Evolutionary conservation across 176 grass and related monocot genomes (phyloP).

Genomic region (Otatea glauca): DNA sequence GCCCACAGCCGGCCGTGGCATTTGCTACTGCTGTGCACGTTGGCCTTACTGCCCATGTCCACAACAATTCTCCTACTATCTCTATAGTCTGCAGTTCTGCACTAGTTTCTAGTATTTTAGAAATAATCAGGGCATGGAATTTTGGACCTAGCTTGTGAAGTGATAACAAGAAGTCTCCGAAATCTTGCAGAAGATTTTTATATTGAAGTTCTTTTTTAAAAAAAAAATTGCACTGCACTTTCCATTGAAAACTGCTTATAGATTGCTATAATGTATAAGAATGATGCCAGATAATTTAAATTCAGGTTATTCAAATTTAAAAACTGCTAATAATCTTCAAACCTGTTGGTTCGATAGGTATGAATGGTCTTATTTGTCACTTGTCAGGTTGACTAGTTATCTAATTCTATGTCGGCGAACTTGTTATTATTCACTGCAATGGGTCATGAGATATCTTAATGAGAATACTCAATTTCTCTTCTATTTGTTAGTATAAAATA

Average conservation of each 20-base stretch:
- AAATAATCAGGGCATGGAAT: neutral
- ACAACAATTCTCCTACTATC: neutral
- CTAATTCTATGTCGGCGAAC: neutral
- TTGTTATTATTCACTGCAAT: conserved; percentile 16
- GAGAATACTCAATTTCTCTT: conserved; percentile 31
- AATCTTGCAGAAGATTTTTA: neutral
- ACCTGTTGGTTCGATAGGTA: neutral
- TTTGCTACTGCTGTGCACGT: too few species aligned
- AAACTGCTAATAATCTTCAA: conserved; percentile 14
- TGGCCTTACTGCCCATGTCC: too few species aligned
- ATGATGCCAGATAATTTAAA: neutral
- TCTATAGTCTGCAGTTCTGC: neutral
- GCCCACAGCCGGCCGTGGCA: too few species aligned
- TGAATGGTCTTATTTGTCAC: conserved; percentile 8
- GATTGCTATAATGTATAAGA: neutral
- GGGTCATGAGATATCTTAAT: neutral
- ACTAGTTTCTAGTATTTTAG: neutral
- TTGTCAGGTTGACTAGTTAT: conserved; percentile 13
- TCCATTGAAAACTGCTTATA: neutral
- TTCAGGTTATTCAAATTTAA: conserved; percentile 20
- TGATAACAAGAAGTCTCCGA: neutral
- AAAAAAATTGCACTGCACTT: neutral
- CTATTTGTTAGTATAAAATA: conserved; percentile 24
- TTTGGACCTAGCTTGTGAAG: neutral
- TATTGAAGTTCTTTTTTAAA: neutral